Percentiles rank a stretch among this genome's conserved stretches.
phyloP scores from a whole-genome alignment of 345 rosid genomes.

The Hirschfeldia incana region DNA sequence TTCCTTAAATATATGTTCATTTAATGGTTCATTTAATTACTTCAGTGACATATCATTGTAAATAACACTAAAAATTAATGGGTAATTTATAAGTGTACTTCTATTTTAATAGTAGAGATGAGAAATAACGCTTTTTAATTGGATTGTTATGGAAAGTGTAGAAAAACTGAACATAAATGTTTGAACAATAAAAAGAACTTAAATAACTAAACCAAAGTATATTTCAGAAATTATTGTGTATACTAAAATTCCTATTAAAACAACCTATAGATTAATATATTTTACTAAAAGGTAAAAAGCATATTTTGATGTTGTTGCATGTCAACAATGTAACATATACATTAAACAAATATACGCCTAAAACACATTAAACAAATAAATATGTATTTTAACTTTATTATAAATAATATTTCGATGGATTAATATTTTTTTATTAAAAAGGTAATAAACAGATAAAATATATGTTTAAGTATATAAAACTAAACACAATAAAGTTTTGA shows the following conservation, averaged over 20 bases:
- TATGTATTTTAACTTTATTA: background rate
- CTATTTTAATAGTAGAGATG: background rate
- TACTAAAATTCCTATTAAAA: background rate
- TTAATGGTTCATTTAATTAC: too few species aligned
- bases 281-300: background rate
- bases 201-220: background rate
- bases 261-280: background rate
- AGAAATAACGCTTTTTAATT: background rate
- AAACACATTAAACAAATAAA: background rate
- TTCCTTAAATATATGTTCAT: too few species aligned
- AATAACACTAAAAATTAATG: too few species aligned
- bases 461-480: background rate
- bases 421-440: background rate
- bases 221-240: background rate
- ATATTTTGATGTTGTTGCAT: background rate
- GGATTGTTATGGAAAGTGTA: background rate
- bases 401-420: background rate
- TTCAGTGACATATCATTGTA: too few species aligned
- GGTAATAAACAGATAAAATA: background rate
- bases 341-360: background rate
- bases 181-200: background rate
- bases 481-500: background rate
- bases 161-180: background rate
- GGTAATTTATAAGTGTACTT: too few species aligned
- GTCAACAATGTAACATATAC: background rate